Percentiles rank a stretch among this genome's conserved stretches.
These are phyloP conservation scores for Pseudogymnoascus sp. DNA, from an alignment of 2,329 filamentous ascomycete species.

Conservation along the genomic window DNA sequence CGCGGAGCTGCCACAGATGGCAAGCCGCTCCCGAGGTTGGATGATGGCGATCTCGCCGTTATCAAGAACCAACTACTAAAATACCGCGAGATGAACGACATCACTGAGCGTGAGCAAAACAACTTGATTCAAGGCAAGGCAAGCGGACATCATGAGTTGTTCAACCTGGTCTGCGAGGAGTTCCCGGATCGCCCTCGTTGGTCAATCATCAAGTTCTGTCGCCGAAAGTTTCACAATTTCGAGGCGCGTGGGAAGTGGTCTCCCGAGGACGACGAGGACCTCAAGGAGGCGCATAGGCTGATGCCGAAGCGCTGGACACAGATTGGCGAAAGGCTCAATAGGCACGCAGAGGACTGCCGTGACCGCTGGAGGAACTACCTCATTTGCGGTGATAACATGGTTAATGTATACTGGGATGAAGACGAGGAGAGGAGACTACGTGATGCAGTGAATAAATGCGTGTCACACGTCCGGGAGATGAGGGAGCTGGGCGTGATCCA, in stretches of 20 bases:
- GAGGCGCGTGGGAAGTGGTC: slow-evolving; percentile 52
- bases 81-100: slow-evolving; percentile 36
- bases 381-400: slow-evolving; percentile 44
- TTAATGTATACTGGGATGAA: slow-evolving; percentile 49
- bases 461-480: slow-evolving; percentile 39
- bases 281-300: slow-evolving; percentile 39
- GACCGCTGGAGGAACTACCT: slow-evolving; percentile 65
- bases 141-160: slow-evolving; percentile 37
- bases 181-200: slow-evolving; percentile 44
- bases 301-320: slow-evolving; percentile 42
- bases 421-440: slow-evolving; percentile 50
- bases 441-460: slow-evolving; percentile 43
- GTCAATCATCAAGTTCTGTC: slow-evolving; percentile 47
- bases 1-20: not conserved
- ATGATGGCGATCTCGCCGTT: slow-evolving; percentile 7
- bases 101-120: slow-evolving; percentile 41
- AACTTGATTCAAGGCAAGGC: slow-evolving; percentile 31
- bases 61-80: slow-evolving; percentile 29
- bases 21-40: not conserved
- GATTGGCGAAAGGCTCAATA: slow-evolving; percentile 55
- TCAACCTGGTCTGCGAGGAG: slow-evolving; percentile 39
- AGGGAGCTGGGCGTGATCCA: slow-evolving; percentile 19
- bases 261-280: slow-evolving; percentile 46
- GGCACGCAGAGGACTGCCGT: slow-evolving; percentile 56
- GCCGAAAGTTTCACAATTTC: slow-evolving; percentile 59